Conservation (phyloP, 2,329 filamentous ascomycete species). For the Aspergillus sp. region DNA sequence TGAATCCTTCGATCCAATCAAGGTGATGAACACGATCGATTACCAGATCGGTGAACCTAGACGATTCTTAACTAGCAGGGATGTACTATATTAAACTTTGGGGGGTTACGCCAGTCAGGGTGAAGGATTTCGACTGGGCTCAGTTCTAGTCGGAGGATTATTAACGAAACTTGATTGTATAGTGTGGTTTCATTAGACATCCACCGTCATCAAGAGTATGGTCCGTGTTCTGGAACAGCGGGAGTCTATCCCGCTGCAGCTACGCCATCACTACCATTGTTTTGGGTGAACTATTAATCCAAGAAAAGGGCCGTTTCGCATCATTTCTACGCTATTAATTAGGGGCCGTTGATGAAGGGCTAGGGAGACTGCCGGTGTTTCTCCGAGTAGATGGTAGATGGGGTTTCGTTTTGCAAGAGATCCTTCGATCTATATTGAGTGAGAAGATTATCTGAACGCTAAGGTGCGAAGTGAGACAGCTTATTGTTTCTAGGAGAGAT, state of each 20-base stretch:
- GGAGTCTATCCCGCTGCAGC: neutral
- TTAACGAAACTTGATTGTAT: neutral
- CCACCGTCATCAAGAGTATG: neutral
- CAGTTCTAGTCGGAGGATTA: neutral
- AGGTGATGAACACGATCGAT: neutral
- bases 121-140: neutral
- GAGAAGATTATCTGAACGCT: neutral
- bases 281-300: no score
- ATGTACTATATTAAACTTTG: conserved; percentile 2
- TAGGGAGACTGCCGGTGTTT: neutral
- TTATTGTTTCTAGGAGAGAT: neutral
- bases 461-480: neutral
- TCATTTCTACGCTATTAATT: neutral
- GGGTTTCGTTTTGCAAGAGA: neutral
- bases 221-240: conserved; percentile 9
- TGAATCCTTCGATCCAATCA: neutral
- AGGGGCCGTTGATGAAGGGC: neutral
- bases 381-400: neutral
- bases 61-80: neutral
- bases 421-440: neutral
- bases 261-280: no score
- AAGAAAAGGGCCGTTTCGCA: neutral
- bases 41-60: conserved; percentile 1
- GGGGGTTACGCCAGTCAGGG: neutral
- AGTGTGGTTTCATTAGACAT: neutral